Evolutionary conservation across 148 eudicot species (phyloP), one percentile per base, ranked within the genome.

Genomic region (Salicornia ramosissima): DNA sequence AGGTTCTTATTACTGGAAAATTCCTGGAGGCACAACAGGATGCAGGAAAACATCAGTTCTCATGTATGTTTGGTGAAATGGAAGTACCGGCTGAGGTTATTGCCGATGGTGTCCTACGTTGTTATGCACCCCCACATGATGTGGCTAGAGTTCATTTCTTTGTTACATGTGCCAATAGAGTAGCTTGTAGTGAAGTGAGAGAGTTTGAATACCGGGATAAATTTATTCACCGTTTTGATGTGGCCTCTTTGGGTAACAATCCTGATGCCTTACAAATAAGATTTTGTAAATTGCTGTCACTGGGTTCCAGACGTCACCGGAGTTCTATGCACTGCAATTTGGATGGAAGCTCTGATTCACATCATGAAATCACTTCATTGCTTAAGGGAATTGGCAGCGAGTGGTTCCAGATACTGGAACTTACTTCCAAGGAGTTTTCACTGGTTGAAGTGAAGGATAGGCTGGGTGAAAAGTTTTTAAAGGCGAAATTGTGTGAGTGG

Each of bases 31-130:
- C 67, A 49, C 36, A 36, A 43, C 45, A 57, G 40, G 77, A 64
- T n/a, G 54, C 45, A 40, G 25, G 45, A 22, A 61, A 71, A 39
- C 69, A 21, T 36, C 73, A 70, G 40, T 87, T 85, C 85, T 75
- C 83, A 30, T 79, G 83, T 75, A 85, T 85, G 91, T 87, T 87
- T 79, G 91, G 89, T 74, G 84, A 87, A 78, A 64, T 80, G 50
- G 89, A 85, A 72, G 89, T 82, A 4, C 69, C 83, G 28, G 83
- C 83, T 68, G 84, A 83, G 45, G 74, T 83, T 69, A 52, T 80
- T 6, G 65, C 67, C 34, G 78, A 81, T 12, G 80, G 77, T 63
- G 72, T 75, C 13, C 70, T 87, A 54, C 45, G 85, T 56, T 87
- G 88, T 73, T 66, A 71, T 75, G 78, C 81, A 70, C 91, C 89